phyloP scores from a whole-genome alignment of 805 yeast genomes.

The Wickerhamiella musiphila region DNA sequence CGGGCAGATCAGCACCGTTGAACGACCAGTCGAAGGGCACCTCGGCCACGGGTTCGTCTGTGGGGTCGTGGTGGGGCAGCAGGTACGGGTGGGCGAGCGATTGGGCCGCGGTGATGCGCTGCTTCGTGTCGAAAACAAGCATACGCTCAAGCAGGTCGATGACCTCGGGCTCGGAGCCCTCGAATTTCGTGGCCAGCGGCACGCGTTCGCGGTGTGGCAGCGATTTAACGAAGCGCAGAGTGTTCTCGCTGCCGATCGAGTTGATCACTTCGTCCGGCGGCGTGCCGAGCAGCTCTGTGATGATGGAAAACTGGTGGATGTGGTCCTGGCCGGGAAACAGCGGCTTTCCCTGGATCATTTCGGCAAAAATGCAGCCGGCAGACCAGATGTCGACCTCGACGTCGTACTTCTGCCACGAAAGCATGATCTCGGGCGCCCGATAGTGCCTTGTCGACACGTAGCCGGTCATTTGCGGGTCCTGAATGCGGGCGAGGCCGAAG shows the following conservation, averaged over 20 bases:
- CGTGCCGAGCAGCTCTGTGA: constrained; percentile 87
- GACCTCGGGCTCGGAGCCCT: constrained; percentile 46
- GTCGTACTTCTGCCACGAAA: constrained; percentile 96
- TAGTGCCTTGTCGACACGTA: constrained; percentile 91
- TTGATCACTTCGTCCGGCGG: constrained; percentile 94
- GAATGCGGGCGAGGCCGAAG: constrained; percentile 89
- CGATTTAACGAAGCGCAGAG: constrained; percentile 82
- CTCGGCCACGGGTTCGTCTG: constrained; percentile 90
- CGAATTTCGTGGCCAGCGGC: constrained; percentile 68
- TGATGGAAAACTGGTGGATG: constrained; percentile 93
- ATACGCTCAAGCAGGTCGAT: constrained; percentile 74
- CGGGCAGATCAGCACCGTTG: constrained; percentile 93
- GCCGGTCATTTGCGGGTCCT: constrained; percentile 98
- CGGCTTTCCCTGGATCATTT: constrained; percentile 95
- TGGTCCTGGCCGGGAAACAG: constrained; percentile 96
- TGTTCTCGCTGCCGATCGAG: constrained; percentile 90
- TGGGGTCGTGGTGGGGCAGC: constrained; percentile 91
- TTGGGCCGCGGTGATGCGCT: constrained; percentile 82
- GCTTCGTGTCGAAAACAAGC: constrained; percentile 89
- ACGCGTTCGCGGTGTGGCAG: constrained; percentile 88
- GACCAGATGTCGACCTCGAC: constrained; percentile 97
- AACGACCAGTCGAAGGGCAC: constrained; percentile 95
- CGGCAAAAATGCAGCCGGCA: constrained; percentile 93
- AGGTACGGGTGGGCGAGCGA: constrained; percentile 81
- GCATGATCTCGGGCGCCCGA: constrained; percentile 96